Conservation (phyloP, 768 basidiomycete genomes). For the Boletus edulis region DNA sequence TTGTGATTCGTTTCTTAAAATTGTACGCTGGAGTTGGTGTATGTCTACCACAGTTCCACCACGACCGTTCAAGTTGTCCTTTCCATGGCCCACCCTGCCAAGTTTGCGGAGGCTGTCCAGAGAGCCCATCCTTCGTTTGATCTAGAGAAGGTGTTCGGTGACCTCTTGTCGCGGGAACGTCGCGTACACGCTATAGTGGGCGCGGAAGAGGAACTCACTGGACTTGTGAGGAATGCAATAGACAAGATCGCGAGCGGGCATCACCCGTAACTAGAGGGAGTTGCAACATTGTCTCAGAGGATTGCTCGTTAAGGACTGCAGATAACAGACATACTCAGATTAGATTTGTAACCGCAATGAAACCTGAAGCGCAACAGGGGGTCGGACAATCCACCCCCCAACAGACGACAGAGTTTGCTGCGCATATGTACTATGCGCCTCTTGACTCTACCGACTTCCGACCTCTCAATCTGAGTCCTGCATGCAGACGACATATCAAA, state of each 20-base stretch:
- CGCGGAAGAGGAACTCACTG: slow-evolving; percentile 58
- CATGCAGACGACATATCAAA: no score
- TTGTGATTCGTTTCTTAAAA: neutral
- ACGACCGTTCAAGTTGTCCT: slow-evolving; percentile 70
- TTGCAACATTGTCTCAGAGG: no score
- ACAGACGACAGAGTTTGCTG: no score
- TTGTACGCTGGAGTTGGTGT: neutral
- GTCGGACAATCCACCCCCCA: no score
- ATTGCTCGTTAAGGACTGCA: no score
- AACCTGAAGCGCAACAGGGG: no score
- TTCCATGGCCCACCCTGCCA: slow-evolving; percentile 95
- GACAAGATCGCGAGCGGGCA: slow-evolving; percentile 20
- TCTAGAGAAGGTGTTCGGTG: slow-evolving; percentile 60
- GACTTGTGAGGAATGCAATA: slow-evolving; percentile 68
- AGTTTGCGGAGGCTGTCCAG: slow-evolving; percentile 93
- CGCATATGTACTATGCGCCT: no score
- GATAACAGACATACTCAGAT: no score
- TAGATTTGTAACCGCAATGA: no score
- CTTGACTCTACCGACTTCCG: no score
- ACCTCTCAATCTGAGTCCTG: no score
- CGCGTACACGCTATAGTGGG: slow-evolving; percentile 75
- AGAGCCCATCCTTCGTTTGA: slow-evolving; percentile 46
- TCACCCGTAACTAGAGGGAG: no score
- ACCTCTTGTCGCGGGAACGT: slow-evolving; percentile 72
- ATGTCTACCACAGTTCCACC: slow-evolving; percentile 37